Evolutionary conservation across 441 rosid species (phyloP).

Genomic region (Adansonia grandidieri): DNA sequence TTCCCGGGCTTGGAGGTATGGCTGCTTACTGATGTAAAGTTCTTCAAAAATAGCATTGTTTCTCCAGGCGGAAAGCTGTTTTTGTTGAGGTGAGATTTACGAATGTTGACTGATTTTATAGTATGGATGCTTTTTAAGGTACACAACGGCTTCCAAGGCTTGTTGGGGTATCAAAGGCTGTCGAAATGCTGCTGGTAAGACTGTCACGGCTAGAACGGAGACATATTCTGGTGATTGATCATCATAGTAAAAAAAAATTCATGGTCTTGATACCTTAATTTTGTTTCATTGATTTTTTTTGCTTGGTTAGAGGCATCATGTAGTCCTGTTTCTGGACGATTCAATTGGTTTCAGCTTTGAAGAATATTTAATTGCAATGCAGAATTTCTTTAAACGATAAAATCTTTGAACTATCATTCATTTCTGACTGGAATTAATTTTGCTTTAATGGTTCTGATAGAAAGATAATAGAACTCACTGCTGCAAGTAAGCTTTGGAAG

Average conservation of each 20-base stretch:
- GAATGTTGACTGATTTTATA: slow-evolving; percentile 20
- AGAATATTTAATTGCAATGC: slow-evolving; percentile 4
- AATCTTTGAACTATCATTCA: neutral
- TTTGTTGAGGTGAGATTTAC: neutral
- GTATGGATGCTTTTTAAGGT: slow-evolving; percentile 51
- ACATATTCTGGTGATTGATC: neutral
- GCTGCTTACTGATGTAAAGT: slow-evolving; percentile 16
- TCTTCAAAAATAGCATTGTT: slow-evolving; percentile 1
- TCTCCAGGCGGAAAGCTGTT: neutral
- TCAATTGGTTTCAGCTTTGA: neutral
- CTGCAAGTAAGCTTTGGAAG: slow-evolving; percentile 5
- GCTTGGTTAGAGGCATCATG: neutral
- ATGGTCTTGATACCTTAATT: neutral
- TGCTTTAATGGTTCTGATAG: slow-evolving; percentile 3
- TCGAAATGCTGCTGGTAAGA: slow-evolving; percentile 86
- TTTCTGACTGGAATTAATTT: neutral
- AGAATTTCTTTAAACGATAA: neutral
- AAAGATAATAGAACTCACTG: neutral
- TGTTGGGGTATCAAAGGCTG: slow-evolving; percentile 80
- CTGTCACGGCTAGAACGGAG: slow-evolving; percentile 3
- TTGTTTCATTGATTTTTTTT: neutral
- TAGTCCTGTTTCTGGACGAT: neutral
- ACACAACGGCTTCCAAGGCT: slow-evolving; percentile 98
- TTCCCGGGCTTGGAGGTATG: slow-evolving; percentile 96
- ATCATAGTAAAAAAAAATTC: slow-evolving; percentile 1